A percentile compares a stretch with the other conserved stretches of the same genome.
Conservation (phyloP, 2,329 filamentous ascomycete species). For the Dactylellina parvicollis region DNA sequence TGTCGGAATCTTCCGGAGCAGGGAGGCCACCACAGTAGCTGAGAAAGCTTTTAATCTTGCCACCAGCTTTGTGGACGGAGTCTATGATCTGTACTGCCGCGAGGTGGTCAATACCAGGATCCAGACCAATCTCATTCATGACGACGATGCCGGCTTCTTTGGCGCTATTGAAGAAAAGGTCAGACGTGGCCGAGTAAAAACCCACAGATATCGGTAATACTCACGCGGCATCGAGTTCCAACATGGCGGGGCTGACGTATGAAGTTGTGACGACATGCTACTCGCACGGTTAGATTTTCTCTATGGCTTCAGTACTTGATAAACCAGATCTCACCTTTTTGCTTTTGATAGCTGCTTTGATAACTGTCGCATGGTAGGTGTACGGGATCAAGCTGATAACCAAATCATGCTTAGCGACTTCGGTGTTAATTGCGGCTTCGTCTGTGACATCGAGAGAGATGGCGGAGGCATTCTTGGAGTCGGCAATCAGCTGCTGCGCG, state of each 20-base stretch:
- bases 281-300: neutral
- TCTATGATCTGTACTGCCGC: constrained; percentile 88
- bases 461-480: constrained; percentile 76
- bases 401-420: constrained; percentile 80
- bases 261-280: constrained; percentile 89
- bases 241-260: constrained; percentile 92
- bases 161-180: constrained; percentile 63
- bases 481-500: constrained; percentile 77
- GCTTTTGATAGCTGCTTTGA: constrained; percentile 89
- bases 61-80: constrained; percentile 84
- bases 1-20: constrained; percentile 78
- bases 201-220: neutral
- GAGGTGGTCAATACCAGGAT: constrained; percentile 78
- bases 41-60: constrained; percentile 83
- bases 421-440: constrained; percentile 78
- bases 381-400: constrained; percentile 89
- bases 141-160: constrained; percentile 95
- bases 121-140: constrained; percentile 92
- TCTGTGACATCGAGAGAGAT: constrained; percentile 87
- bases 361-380: constrained; percentile 85
- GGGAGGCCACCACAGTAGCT: constrained; percentile 86
- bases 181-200: neutral
- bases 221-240: constrained; percentile 76
- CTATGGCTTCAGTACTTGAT: neutral
- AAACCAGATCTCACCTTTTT: constrained; percentile 71